Percentiles rank a stretch among this genome's conserved stretches.
Conservation (phyloP, 306 rosid genomes). For the Phaseolus lunatus region DNA sequence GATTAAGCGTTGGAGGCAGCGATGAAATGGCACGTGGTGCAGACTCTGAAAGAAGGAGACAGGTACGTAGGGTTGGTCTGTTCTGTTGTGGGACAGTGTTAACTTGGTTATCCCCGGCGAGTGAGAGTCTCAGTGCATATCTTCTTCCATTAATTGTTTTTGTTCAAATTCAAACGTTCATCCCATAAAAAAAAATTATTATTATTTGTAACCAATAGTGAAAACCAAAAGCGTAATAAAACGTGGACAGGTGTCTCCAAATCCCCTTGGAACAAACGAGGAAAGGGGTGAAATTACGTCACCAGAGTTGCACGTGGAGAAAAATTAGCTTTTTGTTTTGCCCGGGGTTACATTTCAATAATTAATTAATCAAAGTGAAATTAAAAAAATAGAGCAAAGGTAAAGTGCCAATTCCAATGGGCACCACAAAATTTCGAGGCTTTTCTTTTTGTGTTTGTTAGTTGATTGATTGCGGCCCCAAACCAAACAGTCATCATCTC, state of each 20-base stretch:
- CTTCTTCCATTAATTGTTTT: not conserved
- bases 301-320: conserved; percentile 53
- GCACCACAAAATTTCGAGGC: conserved; percentile 17
- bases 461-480: conserved; percentile 42
- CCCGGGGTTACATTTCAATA: not conserved
- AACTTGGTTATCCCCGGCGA: conserved; percentile 26
- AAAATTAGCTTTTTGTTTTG: not conserved
- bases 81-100: not conserved
- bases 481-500: conserved; percentile 23
- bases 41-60: not conserved
- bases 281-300: conserved; percentile 6
- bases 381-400: conserved; percentile 28
- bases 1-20: conserved; percentile 35
- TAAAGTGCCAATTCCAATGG: conserved; percentile 8
- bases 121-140: not conserved
- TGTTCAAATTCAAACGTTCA: conserved; percentile 33
- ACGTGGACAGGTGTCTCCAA: conserved; percentile 56
- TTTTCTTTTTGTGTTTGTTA: conserved; percentile 39
- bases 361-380: not conserved
- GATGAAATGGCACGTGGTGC: conserved; percentile 39
- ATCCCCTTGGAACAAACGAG: not conserved
- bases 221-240: conserved; percentile 31
- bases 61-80: not conserved
- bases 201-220: not conserved
- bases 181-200: not conserved